Percentiles rank a stretch among this genome's conserved stretches.
phyloP scores from a whole-genome alignment of 1,139 yeast genomes.

The Sugiyamaella novakii region DNA sequence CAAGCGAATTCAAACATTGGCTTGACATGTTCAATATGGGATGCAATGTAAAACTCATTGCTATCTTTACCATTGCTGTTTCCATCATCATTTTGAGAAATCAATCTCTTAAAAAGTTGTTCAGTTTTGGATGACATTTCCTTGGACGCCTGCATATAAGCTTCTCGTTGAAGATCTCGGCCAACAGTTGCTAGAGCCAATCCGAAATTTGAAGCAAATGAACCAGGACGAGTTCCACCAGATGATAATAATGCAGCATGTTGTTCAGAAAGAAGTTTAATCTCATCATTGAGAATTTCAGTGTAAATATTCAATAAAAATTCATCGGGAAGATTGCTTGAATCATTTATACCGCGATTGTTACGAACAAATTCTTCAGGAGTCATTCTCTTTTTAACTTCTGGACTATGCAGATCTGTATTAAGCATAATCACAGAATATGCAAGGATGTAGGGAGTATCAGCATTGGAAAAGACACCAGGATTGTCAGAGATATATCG shows the following conservation, averaged over 20 bases:
- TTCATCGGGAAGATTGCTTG: constrained; percentile 77
- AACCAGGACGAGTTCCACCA: constrained; percentile 45
- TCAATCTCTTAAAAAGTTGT: constrained; percentile 71
- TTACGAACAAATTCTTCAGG: constrained; percentile 81
- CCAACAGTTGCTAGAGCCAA: constrained; percentile 62
- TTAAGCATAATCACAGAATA: constrained; percentile 92
- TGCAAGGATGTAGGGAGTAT: constrained; percentile 88
- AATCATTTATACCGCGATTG: constrained; percentile 93
- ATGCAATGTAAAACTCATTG: constrained; percentile 55
- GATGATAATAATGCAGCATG: constrained; percentile 83
- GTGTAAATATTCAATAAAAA: constrained; percentile 66
- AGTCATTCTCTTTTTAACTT: constrained; percentile 78
- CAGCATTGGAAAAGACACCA: constrained; percentile 81
- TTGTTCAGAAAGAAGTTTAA: constrained; percentile 88
- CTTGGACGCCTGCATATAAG: constrained; percentile 86
- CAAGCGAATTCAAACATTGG: constrained; percentile 93
- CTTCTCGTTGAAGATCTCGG: constrained; percentile 76
- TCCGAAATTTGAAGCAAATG: constrained; percentile 53
- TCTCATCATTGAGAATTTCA: constrained; percentile 81
- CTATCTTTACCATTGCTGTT: constrained; percentile 40
- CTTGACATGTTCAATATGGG: constrained; percentile 85
- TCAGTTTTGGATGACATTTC: constrained; percentile 93
- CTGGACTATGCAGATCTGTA: constrained; percentile 91
- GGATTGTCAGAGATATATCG: constrained; percentile 89
- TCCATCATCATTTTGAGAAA: constrained; percentile 43